These are phyloP conservation scores for Metarhizium anisopliae DNA, from an alignment of 2,329 filamentous ascomycete genomes.

Conservation along the genomic window DNA sequence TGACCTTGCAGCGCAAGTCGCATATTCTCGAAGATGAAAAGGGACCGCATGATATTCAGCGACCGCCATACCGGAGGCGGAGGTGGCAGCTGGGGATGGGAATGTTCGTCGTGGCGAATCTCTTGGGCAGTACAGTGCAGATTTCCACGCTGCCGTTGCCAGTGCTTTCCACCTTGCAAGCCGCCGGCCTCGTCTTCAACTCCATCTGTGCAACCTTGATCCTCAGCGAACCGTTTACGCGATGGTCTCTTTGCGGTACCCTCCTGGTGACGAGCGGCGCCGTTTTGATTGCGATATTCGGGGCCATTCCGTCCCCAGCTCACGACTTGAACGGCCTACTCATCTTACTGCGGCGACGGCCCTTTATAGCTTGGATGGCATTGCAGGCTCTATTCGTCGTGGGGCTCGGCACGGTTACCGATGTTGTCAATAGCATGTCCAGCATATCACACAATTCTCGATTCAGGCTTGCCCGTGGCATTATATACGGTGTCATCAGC, in stretches of 20 bases:
- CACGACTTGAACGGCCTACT: constrained; percentile 81
- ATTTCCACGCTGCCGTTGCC: constrained; percentile 93
- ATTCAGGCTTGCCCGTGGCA: constrained; percentile 68
- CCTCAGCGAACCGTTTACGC: constrained; percentile 86
- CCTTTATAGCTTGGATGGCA: constrained; percentile 86
- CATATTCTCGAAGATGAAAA: constrained; percentile 98
- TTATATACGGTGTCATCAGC: constrained; percentile 82
- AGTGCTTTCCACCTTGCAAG: constrained; percentile 89
- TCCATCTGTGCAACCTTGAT: constrained; percentile 93
- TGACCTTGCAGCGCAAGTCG: constrained; percentile 95
- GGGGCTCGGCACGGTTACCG: constrained; percentile 54
- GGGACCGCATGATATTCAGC: constrained; percentile 62
- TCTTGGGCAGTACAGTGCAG: constrained; percentile 91
- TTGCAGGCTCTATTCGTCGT: constrained; percentile 67
- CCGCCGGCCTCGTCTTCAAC: constrained; percentile 95
- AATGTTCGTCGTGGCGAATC: constrained; percentile 92
- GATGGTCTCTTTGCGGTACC: constrained; percentile 86
- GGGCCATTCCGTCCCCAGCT: constrained; percentile 85
- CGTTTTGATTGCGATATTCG: constrained; percentile 87
- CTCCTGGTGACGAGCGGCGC: constrained; percentile 80
- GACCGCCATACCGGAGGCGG: constrained; percentile 81
- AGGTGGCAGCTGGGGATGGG: constrained; percentile 97
- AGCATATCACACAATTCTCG: constrained; percentile 51
- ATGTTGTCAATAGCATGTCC: constrained; percentile 42
- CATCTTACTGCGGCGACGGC: constrained; percentile 58